A percentile compares a stretch with the other conserved stretches of the same genome.
phyloP scores from a whole-genome alignment of 2,329 filamentous ascomycete species.

The Aureobasidium mangrovei region DNA sequence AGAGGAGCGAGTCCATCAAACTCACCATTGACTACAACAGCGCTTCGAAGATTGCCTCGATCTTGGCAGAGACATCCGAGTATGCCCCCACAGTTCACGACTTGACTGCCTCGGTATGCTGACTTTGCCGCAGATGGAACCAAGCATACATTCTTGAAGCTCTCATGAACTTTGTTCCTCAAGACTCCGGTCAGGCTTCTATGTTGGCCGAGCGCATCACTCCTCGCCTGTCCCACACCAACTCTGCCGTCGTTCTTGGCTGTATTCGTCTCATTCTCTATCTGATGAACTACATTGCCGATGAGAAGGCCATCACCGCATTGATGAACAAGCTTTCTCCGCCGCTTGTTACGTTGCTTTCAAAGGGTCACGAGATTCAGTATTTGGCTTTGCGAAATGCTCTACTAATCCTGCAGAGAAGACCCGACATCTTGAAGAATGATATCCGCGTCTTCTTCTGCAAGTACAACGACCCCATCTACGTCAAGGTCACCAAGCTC shows the following conservation, averaged over 20 bases:
- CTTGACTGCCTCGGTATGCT: constrained; percentile 16
- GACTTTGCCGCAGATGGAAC: constrained; percentile 63
- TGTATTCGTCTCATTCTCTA: constrained; percentile 96
- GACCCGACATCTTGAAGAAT: constrained; percentile 87
- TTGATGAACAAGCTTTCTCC: constrained; percentile 91
- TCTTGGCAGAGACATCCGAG: constrained; percentile 94
- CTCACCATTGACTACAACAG: constrained; percentile 96
- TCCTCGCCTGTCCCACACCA: constrained; percentile 92
- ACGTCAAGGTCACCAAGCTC: constrained; percentile 97
- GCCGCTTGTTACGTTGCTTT: constrained; percentile 84
- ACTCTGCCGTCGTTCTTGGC: constrained; percentile 91
- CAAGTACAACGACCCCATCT: constrained; percentile 99
- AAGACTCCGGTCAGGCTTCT: constrained; percentile 78
- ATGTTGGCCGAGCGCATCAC: constrained; percentile 88
- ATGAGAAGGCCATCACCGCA: constrained; percentile 77
- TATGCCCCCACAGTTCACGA: constrained; percentile 39
- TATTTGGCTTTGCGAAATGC: constrained; percentile 92
- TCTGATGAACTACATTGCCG: constrained; percentile 95
- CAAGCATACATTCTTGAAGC: constrained; percentile 98
- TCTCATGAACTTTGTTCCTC: constrained; percentile 93
- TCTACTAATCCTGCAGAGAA: constrained; percentile 81
- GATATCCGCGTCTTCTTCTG: constrained; percentile 99
- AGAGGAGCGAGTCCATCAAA: constrained; percentile 93
- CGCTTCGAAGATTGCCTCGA: constrained; percentile 96
- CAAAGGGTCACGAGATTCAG: constrained; percentile 96